Percentiles rank a stretch among this genome's conserved stretches.
Evolutionary conservation across 768 basidiomycete species (phyloP).

Genomic region (Suillus tomentosus): DNA sequence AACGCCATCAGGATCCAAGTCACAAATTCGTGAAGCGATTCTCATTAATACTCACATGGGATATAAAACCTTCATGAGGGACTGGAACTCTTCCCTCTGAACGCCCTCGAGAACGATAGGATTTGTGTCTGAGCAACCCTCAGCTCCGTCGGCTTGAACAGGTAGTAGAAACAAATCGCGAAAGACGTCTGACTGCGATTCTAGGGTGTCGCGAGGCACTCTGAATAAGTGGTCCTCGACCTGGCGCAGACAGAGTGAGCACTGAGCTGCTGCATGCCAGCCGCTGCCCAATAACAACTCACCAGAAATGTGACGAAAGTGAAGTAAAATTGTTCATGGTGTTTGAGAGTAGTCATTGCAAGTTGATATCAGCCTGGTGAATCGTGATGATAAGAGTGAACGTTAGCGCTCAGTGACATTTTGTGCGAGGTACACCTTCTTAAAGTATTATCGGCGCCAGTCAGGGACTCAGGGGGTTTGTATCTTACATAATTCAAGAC

Average conservation of each 20-base stretch:
- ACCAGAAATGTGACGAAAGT: slow-evolving; percentile 20
- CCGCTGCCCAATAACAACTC: neutral
- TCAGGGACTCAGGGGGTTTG: neutral
- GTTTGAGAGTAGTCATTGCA: neutral
- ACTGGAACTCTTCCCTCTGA: slow-evolving; percentile 26
- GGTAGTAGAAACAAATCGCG: slow-evolving; percentile 30
- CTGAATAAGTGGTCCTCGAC: slow-evolving; percentile 31
- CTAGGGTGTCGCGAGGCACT: slow-evolving; percentile 26
- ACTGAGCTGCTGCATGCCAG: neutral
- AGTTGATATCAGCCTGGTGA: neutral
- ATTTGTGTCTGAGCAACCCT: slow-evolving; percentile 24
- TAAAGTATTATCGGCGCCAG: neutral
- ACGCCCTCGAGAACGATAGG: slow-evolving; percentile 28
- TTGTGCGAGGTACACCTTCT: neutral
- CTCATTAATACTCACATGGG: slow-evolving; percentile 14
- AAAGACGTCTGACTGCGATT: slow-evolving; percentile 29
- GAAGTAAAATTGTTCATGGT: slow-evolving; percentile 15
- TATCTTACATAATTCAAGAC: neutral
- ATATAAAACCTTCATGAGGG: slow-evolving; percentile 28
- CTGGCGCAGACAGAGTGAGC: slow-evolving; percentile 12
- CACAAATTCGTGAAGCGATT: neutral
- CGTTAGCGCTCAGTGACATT: neutral
- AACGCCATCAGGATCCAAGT: neutral
- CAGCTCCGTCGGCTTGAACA: slow-evolving; percentile 7
- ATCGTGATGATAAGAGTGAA: neutral